These are phyloP conservation scores for Stephanodiscus minutulus DNA, from an alignment of 108 stramenopile species.

Conservation along the genomic window DNA sequence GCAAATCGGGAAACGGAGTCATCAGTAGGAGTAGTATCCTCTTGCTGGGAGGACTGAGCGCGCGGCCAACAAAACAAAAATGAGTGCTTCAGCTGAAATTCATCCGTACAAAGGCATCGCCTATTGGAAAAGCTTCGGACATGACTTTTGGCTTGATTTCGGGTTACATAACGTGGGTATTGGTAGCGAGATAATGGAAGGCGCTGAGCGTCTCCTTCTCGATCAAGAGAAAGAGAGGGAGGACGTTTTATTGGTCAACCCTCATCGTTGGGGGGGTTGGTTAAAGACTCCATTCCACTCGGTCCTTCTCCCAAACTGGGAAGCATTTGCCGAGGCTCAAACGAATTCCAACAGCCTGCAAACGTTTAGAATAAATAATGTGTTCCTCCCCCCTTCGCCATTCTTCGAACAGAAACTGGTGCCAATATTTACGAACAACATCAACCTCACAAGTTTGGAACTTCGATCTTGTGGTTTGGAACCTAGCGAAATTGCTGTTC, in stretches of 20 bases:
- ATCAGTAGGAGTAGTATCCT: too few species aligned
- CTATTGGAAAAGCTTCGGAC: too few species aligned
- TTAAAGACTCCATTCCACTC: not conserved
- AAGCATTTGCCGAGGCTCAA: not conserved
- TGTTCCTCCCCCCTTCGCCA: slow-evolving; percentile 4
- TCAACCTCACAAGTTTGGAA: not conserved
- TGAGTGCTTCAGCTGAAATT: too few species aligned
- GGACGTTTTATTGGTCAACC: not conserved
- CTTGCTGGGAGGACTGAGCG: too few species aligned
- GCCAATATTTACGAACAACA: not conserved
- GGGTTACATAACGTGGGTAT: too few species aligned
- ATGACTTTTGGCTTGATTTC: too few species aligned
- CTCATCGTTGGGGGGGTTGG: too few species aligned
- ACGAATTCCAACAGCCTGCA: not conserved
- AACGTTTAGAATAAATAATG: not conserved
- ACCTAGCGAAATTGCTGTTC: not conserved
- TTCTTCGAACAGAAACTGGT: slow-evolving; percentile 8
- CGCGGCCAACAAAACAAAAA: too few species aligned
- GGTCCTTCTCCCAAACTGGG: not conserved
- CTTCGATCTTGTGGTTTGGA: slow-evolving; percentile 5
- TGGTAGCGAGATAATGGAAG: too few species aligned
- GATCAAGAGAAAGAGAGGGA: slow-evolving; percentile 21
- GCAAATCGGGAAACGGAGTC: too few species aligned
- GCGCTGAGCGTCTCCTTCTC: too few species aligned
- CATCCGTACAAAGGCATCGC: too few species aligned